Conservation (phyloP, 2,329 filamentous ascomycete genomes). For the Xenoacremonium recifei region DNA sequence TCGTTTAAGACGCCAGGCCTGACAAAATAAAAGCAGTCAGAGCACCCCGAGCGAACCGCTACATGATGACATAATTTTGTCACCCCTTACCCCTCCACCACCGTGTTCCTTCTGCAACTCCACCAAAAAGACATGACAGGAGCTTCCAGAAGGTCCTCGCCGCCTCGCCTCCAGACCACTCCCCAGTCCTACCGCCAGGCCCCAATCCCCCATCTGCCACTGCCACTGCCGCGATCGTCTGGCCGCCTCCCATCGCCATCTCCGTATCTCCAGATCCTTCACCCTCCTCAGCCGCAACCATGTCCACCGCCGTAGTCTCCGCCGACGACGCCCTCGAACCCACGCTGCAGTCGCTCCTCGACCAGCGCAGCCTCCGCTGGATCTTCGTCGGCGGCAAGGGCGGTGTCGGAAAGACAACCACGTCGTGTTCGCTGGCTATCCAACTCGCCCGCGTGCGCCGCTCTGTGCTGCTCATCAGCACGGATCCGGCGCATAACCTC, state of each 20-base stretch:
- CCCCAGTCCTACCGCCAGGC: background rate
- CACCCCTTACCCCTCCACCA: conserved; percentile 2
- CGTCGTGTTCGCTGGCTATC: conserved; percentile 95
- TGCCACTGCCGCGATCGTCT: background rate
- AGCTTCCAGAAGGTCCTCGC: conserved; percentile 1
- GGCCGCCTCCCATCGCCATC: background rate
- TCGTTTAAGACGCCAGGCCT: no score
- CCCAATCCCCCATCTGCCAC: background rate
- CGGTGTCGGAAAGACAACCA: conserved; percentile 99
- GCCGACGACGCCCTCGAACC: conserved; percentile 80
- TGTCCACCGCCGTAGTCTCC: conserved; percentile 40
- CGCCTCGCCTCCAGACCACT: background rate
- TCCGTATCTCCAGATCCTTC: background rate
- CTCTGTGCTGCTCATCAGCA: conserved; percentile 95
- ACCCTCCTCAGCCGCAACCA: conserved; percentile 17
- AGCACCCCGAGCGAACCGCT: no score
- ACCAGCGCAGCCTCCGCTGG: conserved; percentile 94
- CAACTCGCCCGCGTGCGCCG: conserved; percentile 94
- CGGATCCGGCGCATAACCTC: conserved; percentile 96
- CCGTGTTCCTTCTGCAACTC: background rate
- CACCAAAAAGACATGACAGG: no score
- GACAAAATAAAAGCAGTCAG: no score
- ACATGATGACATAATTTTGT: conserved; percentile 1
- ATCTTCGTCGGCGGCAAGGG: conserved; percentile 99
- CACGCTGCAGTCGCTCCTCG: conserved; percentile 88